Evolutionary conservation across 2,329 filamentous ascomycete species (phyloP).

Genomic region (Sclerotinia borealis): DNA sequence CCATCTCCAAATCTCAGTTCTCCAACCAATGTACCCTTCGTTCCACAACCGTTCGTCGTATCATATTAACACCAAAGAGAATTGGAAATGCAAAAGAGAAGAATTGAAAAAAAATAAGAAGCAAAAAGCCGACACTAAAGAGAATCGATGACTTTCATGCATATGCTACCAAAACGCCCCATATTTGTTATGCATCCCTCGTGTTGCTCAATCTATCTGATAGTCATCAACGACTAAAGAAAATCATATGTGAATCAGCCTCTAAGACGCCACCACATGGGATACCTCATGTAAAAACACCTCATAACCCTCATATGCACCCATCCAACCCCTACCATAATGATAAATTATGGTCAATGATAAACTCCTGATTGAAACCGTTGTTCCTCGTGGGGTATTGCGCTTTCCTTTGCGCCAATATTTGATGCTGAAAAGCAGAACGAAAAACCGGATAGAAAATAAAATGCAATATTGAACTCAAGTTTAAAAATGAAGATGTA

Average conservation of each 20-base stretch:
- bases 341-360: not conserved
- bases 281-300: not conserved
- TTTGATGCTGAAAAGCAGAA: not conserved
- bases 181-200: not conserved
- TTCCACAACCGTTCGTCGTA: not conserved
- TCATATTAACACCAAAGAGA: not conserved
- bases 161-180: not conserved
- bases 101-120: too few relatives aligned
- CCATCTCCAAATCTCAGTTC: not conserved
- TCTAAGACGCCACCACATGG: not conserved
- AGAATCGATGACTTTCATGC: not conserved
- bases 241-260: not conserved
- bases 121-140: too few relatives aligned
- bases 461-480: not conserved
- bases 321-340: not conserved
- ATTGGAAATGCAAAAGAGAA: not conserved
- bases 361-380: conserved; percentile 1
- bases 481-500: not conserved
- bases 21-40: not conserved
- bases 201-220: not conserved
- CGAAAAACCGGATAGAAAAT: not conserved
- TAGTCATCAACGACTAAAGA: not conserved
- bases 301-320: conserved; percentile 1
- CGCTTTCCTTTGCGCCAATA: conserved; percentile 4
- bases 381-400: conserved; percentile 1